These are phyloP conservation scores for Chiua virens DNA, from an alignment of 768 basidiomycete species.

Conservation along the genomic window DNA sequence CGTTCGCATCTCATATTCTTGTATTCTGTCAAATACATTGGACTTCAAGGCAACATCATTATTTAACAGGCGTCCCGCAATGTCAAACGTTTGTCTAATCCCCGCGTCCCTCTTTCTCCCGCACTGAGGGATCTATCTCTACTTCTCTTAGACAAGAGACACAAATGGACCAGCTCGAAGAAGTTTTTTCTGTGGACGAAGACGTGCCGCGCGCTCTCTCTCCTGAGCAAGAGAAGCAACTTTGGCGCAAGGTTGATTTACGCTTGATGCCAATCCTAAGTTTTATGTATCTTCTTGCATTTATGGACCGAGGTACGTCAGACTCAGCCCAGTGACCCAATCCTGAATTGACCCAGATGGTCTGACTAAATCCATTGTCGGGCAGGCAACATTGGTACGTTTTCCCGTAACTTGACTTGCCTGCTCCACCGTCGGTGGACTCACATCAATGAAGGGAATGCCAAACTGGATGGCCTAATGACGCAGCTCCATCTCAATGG, in stretches of 20 bases:
- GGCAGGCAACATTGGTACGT: slow-evolving; percentile 61
- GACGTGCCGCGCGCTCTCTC: slow-evolving; percentile 6
- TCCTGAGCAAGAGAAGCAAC: slow-evolving; percentile 45
- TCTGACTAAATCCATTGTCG: neutral
- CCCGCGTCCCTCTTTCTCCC: too few relatives aligned
- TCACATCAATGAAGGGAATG: slow-evolving; percentile 46
- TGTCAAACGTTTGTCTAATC: too few relatives aligned
- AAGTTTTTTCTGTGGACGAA: neutral
- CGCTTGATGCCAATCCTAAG: slow-evolving; percentile 57
- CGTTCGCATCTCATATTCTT: too few relatives aligned
- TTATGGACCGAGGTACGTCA: slow-evolving; percentile 57
- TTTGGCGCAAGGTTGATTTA: slow-evolving; percentile 59
- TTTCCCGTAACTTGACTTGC: neutral
- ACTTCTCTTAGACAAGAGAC: too few relatives aligned
- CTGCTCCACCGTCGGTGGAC: neutral
- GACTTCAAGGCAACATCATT: too few relatives aligned
- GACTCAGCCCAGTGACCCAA: too few relatives aligned
- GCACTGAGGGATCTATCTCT: too few relatives aligned
- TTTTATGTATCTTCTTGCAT: slow-evolving; percentile 60
- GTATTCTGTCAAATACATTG: too few relatives aligned
- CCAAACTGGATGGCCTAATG: slow-evolving; percentile 60
- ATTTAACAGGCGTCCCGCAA: too few relatives aligned
- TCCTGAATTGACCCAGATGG: neutral
- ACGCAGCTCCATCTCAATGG: slow-evolving; percentile 56
- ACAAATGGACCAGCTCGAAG: neutral